Evolutionary conservation across 139 green algal genomes (phyloP).

Genomic region (Tetradesmus obliquus): DNA sequence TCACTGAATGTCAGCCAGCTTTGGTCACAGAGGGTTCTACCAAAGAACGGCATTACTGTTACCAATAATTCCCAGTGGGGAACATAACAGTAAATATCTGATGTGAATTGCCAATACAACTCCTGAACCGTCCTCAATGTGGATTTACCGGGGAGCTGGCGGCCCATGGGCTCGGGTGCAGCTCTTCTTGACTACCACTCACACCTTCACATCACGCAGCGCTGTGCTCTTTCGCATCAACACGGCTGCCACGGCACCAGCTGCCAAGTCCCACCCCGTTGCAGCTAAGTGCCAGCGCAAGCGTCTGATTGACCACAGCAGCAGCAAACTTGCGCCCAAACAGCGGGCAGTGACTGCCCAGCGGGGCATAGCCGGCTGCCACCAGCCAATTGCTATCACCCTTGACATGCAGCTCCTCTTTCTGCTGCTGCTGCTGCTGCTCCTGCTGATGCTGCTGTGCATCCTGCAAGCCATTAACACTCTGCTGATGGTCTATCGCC

Average conservation of each 20-base stretch:
- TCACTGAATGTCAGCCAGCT: too few relatives aligned
- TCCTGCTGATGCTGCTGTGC: not conserved
- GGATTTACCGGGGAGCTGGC: too few relatives aligned
- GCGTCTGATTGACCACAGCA: not conserved
- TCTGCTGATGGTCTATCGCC: not conserved
- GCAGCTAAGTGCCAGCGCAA: not conserved
- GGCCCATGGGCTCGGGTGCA: too few relatives aligned
- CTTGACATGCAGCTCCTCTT: too few relatives aligned
- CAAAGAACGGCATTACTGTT: too few relatives aligned
- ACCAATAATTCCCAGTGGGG: too few relatives aligned
- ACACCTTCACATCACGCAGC: too few relatives aligned
- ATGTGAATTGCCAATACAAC: too few relatives aligned
- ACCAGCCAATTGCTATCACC: not conserved
- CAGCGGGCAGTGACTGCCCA: not conserved
- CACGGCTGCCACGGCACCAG: not conserved
- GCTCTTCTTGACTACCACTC: too few relatives aligned
- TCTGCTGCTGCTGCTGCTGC: not conserved
- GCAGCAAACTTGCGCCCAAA: not conserved
- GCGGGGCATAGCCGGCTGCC: not conserved
- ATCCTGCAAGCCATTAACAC: not conserved
- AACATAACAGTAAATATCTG: too few relatives aligned
- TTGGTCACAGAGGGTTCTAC: too few relatives aligned
- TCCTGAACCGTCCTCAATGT: too few relatives aligned
- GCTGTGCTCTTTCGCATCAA: not conserved
- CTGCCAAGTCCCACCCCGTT: not conserved